A percentile compares a stretch with the other conserved stretches of the same genome.
Evolutionary conservation across 2,329 filamentous ascomycete genomes (phyloP).

Genomic region (Ceratocystis cubensis): DNA sequence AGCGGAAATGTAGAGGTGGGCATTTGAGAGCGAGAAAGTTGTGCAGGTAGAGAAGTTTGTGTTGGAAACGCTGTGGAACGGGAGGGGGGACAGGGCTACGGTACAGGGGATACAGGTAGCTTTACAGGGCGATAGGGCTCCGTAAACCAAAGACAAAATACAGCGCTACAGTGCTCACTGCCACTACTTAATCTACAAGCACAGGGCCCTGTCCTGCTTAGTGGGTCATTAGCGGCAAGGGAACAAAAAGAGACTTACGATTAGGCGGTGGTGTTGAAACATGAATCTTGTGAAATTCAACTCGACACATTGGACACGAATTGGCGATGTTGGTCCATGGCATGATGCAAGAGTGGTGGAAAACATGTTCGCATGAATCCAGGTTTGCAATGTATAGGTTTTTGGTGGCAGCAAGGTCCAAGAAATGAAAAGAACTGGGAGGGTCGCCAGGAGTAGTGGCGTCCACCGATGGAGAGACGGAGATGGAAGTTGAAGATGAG

Average conservation of each 20-base stretch:
- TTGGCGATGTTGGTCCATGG: conserved; percentile 96
- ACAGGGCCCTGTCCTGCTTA: background rate
- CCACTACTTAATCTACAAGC: background rate
- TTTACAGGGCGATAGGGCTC: background rate
- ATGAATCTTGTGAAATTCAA: conserved; percentile 79
- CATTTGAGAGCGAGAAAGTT: background rate
- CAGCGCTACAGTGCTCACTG: background rate
- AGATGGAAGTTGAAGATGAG: background rate
- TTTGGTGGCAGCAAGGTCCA: conserved; percentile 14
- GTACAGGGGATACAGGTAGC: background rate
- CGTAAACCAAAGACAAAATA: background rate
- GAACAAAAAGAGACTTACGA: conserved; percentile 43
- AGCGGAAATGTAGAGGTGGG: background rate
- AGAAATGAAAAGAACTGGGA: conserved; percentile 18
- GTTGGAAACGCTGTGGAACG: background rate
- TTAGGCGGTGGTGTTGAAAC: conserved; percentile 49
- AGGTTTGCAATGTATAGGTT: conserved; percentile 38
- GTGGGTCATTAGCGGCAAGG: conserved; percentile 23
- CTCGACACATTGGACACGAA: conserved; percentile 93
- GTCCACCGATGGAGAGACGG: background rate
- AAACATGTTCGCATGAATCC: conserved; percentile 72
- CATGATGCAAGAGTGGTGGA: conserved; percentile 85
- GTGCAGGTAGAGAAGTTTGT: background rate
- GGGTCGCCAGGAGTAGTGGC: conserved; percentile 23
- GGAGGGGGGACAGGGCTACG: too few relatives aligned